A percentile compares a stretch with the other conserved stretches of the same genome.
Evolutionary conservation across 441 rosid species (phyloP).

Genomic region (Flueggea neowawraea): DNA sequence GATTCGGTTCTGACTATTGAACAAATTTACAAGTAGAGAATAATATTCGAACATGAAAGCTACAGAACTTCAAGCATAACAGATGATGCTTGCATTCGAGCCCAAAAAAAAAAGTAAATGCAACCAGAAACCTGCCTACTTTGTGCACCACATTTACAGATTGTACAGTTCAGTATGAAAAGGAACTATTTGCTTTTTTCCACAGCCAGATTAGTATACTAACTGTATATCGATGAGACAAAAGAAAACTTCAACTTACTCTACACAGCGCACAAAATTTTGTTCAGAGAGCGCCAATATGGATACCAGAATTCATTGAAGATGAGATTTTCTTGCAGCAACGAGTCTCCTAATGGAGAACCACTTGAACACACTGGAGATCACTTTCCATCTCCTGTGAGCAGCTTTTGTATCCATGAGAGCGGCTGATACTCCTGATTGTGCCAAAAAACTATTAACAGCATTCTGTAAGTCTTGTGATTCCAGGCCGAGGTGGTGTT

Average conservation of each 20-base stretch:
- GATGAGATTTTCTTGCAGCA: conserved; percentile 33
- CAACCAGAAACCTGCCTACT: conserved; percentile 10
- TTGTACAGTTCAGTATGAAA: conserved; percentile 15
- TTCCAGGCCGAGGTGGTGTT: conserved; percentile 45
- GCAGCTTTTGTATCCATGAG: conserved; percentile 34
- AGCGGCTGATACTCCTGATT: conserved; percentile 21
- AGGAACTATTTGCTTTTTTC: conserved; percentile 3
- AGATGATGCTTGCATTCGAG: conserved; percentile 7
- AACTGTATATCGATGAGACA: conserved; percentile 10
- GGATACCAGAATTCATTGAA: too few relatives aligned
- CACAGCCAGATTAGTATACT: conserved; percentile 6
- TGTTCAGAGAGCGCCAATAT: neutral
- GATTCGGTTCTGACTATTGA: neutral
- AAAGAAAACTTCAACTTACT: conserved; percentile 8
- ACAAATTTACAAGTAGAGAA: conserved; percentile 4
- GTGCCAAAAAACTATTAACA: conserved; percentile 42
- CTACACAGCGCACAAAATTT: conserved; percentile 24
- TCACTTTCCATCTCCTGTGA: conserved; percentile 83
- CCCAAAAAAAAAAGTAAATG: conserved; percentile 4
- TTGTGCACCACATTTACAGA: conserved; percentile 10
- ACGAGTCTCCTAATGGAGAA: conserved; percentile 57
- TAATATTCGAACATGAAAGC: conserved; percentile 1
- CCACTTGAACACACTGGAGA: conserved; percentile 81
- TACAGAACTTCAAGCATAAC: conserved; percentile 8
- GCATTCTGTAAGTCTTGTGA: conserved; percentile 53